A percentile compares a stretch with the other conserved stretches of the same genome.
These are phyloP conservation scores for Silene vulgaris DNA, from an alignment of 179 eudicot species.

Conservation along the genomic window DNA sequence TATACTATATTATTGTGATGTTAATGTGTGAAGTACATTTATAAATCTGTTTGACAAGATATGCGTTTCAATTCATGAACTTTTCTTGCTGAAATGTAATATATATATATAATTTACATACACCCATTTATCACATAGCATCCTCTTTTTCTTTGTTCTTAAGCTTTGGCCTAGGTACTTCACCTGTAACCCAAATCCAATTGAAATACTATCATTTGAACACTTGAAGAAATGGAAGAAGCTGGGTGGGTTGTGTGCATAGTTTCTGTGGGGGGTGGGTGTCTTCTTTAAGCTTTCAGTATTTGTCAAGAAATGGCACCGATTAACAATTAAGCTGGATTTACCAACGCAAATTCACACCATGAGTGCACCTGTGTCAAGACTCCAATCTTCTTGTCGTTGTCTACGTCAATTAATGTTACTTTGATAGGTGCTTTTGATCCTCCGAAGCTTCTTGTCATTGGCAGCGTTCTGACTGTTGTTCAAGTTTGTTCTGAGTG, in stretches of 20 bases:
- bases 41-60: slow-evolving; percentile 1
- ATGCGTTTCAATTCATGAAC: slow-evolving; percentile 5
- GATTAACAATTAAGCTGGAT: neutral
- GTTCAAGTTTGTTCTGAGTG: too few species aligned
- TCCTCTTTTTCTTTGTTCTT: neutral
- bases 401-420: neutral
- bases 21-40: slow-evolving; percentile 5
- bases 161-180: neutral
- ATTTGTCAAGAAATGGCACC: neutral
- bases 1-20: slow-evolving; percentile 1
- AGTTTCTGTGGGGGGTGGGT: neutral
- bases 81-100: slow-evolving; percentile 6
- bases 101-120: neutral
- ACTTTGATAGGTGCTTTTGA: neutral
- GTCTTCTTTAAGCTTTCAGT: neutral
- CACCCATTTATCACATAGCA: neutral
- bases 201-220: neutral
- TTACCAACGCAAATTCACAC: neutral
- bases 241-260: neutral
- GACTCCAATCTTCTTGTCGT: neutral
- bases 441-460: neutral
- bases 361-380: neutral
- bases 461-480: neutral
- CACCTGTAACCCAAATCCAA: neutral
- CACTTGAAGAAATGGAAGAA: slow-evolving; percentile 1